Percentiles rank a stretch among this genome's conserved stretches.
phyloP scores from a whole-genome alignment of 148 eudicot genomes.

The Beta vulgaris region DNA sequence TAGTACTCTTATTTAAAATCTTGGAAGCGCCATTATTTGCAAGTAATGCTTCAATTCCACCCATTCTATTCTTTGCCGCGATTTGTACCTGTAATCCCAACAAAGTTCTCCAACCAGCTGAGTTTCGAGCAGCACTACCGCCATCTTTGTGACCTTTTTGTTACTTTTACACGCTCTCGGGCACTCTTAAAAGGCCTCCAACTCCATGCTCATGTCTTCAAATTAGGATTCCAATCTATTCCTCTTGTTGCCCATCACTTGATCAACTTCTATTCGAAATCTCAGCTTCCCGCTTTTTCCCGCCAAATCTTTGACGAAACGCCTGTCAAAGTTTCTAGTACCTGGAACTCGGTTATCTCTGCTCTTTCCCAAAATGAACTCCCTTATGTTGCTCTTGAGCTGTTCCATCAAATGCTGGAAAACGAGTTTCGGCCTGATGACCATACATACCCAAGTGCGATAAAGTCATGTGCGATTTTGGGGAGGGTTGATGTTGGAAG shows the following conservation, averaged over 20 bases:
- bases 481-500: slow-evolving; percentile 41
- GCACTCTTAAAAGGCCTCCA: slow-evolving; percentile 52
- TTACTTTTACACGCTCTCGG: slow-evolving; percentile 43
- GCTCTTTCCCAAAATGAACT: slow-evolving; percentile 45
- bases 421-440: slow-evolving; percentile 36
- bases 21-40: too few species aligned
- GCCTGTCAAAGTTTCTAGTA: slow-evolving; percentile 31
- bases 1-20: too few species aligned
- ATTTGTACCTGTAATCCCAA: too few species aligned
- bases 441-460: slow-evolving; percentile 42
- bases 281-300: slow-evolving; percentile 50
- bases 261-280: slow-evolving; percentile 75
- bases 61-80: too few species aligned
- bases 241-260: slow-evolving; percentile 71
- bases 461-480: slow-evolving; percentile 53
- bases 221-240: slow-evolving; percentile 48
- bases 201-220: slow-evolving; percentile 65
- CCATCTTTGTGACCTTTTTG: slow-evolving; percentile 43
- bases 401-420: slow-evolving; percentile 30
- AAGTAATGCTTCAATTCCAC: too few species aligned
- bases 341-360: slow-evolving; percentile 45
- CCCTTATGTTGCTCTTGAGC: slow-evolving; percentile 32
- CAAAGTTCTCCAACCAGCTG: too few species aligned
- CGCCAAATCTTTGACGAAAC: slow-evolving; percentile 55
- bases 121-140: slow-evolving; percentile 37